Conservation (phyloP, 2,329 filamentous ascomycete species). For the Aureobasidium sp. region DNA sequence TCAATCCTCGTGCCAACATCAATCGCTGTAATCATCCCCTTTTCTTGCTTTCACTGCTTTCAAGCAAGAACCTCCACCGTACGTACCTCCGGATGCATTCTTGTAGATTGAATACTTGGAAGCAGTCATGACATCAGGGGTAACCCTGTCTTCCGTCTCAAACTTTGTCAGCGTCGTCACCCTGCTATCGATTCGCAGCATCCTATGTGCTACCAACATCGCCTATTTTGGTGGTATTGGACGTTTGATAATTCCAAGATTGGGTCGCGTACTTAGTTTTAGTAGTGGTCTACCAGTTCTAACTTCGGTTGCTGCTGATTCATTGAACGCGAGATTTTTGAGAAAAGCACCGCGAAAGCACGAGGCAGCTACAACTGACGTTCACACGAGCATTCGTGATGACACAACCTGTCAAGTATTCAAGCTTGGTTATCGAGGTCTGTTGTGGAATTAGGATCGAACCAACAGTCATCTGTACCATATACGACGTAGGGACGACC, state of each 20-base stretch:
- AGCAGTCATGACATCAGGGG: not conserved
- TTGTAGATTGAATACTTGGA: not conserved
- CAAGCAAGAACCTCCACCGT: not conserved
- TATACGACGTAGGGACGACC: too few relatives aligned
- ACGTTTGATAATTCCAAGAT: too few relatives aligned
- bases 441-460: too few relatives aligned
- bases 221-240: not conserved
- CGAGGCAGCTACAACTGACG: too few relatives aligned
- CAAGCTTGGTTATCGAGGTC: too few relatives aligned
- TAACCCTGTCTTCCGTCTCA: not conserved
- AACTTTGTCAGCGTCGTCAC: not conserved
- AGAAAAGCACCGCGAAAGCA: not conserved
- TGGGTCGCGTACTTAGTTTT: accelerated
- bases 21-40: not conserved
- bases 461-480: too few relatives aligned
- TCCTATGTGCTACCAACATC: not conserved
- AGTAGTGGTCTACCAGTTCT: not conserved
- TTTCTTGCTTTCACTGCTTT: not conserved
- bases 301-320: not conserved
- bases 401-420: too few relatives aligned
- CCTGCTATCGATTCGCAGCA: not conserved
- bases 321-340: not conserved
- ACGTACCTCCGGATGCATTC: not conserved
- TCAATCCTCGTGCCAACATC: not conserved
- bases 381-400: not conserved